These are phyloP conservation scores for Ballota nigra DNA, from an alignment of 257 asterid species.

Conservation along the genomic window DNA sequence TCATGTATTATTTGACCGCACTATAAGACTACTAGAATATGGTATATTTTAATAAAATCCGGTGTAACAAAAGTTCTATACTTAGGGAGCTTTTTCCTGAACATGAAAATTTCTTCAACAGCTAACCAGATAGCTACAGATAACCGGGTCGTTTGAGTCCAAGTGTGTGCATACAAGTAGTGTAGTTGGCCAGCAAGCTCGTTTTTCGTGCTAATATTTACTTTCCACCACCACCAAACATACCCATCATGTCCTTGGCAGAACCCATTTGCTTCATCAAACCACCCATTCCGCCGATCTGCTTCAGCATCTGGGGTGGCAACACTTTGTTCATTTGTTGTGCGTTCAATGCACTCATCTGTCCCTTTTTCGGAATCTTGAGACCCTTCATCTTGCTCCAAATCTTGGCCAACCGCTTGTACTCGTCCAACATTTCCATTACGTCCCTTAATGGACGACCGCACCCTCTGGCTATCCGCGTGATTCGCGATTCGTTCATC, in stretches of 20 bases:
- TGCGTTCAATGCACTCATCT: constrained; percentile 85
- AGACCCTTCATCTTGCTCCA: constrained; percentile 99
- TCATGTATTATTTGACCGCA: no score
- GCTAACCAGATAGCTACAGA: no score
- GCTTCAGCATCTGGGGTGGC: constrained; percentile 93
- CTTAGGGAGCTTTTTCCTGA: no score
- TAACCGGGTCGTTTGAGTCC: no score
- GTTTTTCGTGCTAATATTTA: constrained; percentile 3
- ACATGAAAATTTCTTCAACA: no score
- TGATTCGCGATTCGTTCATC: constrained; percentile 77
- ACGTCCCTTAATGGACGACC: constrained; percentile 83
- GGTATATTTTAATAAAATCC: no score
- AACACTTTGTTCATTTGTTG: constrained; percentile 94
- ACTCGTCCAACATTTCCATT: constrained; percentile 90
- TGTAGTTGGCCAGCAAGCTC: no score
- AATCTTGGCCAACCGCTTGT: constrained; percentile 81
- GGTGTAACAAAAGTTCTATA: no score
- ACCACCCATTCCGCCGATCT: constrained; percentile 95
- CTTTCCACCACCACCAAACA: constrained; percentile 84
- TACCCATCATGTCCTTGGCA: constrained; percentile 91
- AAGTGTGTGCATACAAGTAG: no score
- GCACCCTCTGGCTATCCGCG: constrained; percentile 85
- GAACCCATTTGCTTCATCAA: constrained; percentile 97
- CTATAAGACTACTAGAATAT: no score
- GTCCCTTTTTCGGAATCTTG: constrained; percentile 95